Evolutionary conservation across 208 protist species (phyloP).

Genomic region (Leishmania aethiopica): DNA sequence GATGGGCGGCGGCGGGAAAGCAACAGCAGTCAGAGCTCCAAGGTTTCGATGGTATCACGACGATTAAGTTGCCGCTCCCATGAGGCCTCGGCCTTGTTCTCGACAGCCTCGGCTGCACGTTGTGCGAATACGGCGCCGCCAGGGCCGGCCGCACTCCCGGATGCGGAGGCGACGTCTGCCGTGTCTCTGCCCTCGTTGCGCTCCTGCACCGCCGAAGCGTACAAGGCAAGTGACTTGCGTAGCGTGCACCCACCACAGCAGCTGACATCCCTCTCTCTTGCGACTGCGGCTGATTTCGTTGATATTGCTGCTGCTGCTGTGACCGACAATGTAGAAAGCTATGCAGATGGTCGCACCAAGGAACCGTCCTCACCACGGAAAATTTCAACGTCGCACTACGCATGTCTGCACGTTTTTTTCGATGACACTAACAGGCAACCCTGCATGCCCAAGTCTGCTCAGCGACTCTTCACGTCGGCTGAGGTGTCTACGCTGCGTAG

Average conservation of each 20-base stretch:
- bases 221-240: conserved; percentile 6
- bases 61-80: background rate
- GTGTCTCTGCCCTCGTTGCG: background rate
- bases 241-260: background rate
- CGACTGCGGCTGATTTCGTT: background rate
- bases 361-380: background rate
- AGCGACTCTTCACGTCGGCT: conserved; percentile 21
- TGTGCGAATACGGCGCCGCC: background rate
- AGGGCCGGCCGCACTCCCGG: background rate
- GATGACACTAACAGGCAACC: background rate
- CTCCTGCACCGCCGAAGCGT: background rate
- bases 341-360: background rate
- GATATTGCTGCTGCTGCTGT: background rate
- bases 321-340: background rate
- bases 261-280: background rate
- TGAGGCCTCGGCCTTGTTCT: background rate
- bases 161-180: background rate
- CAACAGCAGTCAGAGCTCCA: background rate
- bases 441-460: conserved; percentile 10
- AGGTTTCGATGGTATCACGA: background rate
- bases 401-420: background rate
- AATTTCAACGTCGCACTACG: conserved; percentile 5
- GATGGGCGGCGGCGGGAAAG: conserved; percentile 2
- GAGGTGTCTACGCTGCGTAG: conserved; percentile 19
- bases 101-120: background rate